These are phyloP conservation scores for Graphilbum ipis-grandicollis DNA, from an alignment of 2,329 filamentous ascomycete genomes.

Conservation along the genomic window DNA sequence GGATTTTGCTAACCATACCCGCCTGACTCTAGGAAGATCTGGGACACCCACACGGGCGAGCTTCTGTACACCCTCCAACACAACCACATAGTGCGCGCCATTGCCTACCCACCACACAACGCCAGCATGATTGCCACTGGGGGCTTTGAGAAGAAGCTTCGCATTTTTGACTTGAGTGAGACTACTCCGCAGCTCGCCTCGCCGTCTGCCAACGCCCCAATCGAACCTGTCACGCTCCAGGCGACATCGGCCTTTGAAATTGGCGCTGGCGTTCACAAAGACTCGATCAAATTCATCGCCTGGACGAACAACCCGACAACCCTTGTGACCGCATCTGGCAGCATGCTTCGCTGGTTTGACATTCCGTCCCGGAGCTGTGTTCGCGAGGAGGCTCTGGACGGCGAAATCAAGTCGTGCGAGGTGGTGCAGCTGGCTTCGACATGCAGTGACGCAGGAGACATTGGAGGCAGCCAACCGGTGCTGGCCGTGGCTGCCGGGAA, in stretches of 20 bases:
- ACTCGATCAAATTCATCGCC: conserved; percentile 88
- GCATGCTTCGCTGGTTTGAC: conserved; percentile 89
- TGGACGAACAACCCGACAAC: conserved; percentile 84
- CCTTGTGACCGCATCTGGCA: conserved; percentile 81
- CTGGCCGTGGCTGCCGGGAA: conserved; percentile 90
- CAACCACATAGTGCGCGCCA: conserved; percentile 84
- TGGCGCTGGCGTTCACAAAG: conserved; percentile 64
- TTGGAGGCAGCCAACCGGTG: conserved; percentile 51
- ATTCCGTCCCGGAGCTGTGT: conserved; percentile 59
- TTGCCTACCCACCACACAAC: conserved; percentile 72
- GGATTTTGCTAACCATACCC: too few species aligned
- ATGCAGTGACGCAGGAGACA: conserved; percentile 40
- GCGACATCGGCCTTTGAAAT: conserved; percentile 66
- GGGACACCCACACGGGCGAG: conserved; percentile 93
- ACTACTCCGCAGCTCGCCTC: conserved; percentile 22
- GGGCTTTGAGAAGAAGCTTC: conserved; percentile 89
- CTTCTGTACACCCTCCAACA: conserved; percentile 75
- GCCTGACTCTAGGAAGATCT: conserved; percentile 53
- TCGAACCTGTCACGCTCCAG: conserved; percentile 28
- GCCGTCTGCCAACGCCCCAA: conserved; percentile 15
- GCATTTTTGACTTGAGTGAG: conserved; percentile 73
- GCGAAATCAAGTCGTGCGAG: conserved; percentile 82
- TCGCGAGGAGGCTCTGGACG: conserved; percentile 62
- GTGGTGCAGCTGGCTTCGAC: conserved; percentile 51
- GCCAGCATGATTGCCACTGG: conserved; percentile 82